Base-by-base conservation (phyloP, 495 filamentous ascomycete species). In the Penicillium daleae region DNA sequence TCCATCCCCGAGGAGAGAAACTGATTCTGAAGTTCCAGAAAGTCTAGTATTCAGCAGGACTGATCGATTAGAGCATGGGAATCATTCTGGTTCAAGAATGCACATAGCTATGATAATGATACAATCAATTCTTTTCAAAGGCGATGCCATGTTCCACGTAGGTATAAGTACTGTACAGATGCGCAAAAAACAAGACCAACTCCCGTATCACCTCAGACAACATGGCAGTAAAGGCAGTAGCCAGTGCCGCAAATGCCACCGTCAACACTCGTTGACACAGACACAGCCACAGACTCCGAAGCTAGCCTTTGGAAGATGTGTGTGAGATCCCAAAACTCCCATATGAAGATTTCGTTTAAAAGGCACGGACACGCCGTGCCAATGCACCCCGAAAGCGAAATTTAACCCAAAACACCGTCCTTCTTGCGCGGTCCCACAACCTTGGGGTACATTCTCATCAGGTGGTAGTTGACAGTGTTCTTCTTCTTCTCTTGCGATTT, bases 381-480 rank as follows among this genome's bases (percentile, higher is more conserved):
- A 19, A 33, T 35, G 22, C 35, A 39, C 42, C 39, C n/a, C 44
- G 52, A 63, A 48, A 67, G 57, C 22, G 22, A 57, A 32, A 24
- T 75, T 61, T 77, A 77, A 44, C 74, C 75, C 59, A 78, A 59
- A 48, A 70, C 67, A 52, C 79, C 76, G 69, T 87, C 86, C 79
- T 86, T 87, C 82, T 93, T 96, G 67, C 86, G 85, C 8, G 88
- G 87, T 1, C 85, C 85, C 49, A 82, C 79, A 33, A 99, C 88
- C 71, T 88, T 89, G 7, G 90, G 87, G 71, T 96, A 93, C 80
- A 98, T 87, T 63, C 95, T 85, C 69, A 85, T 84, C 40, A 99
- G 77, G 76, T 97, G 93, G 83, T 96, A 97, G 79, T 99, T 99
- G 84, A 98, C 94, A 58, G 87, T 90, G 80, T 89, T 97, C 82